A percentile compares a stretch with the other conserved stretches of the same genome.
These are phyloP conservation scores for Viridothelium virens DNA, from an alignment of 495 filamentous ascomycete species.

Conservation along the genomic window DNA sequence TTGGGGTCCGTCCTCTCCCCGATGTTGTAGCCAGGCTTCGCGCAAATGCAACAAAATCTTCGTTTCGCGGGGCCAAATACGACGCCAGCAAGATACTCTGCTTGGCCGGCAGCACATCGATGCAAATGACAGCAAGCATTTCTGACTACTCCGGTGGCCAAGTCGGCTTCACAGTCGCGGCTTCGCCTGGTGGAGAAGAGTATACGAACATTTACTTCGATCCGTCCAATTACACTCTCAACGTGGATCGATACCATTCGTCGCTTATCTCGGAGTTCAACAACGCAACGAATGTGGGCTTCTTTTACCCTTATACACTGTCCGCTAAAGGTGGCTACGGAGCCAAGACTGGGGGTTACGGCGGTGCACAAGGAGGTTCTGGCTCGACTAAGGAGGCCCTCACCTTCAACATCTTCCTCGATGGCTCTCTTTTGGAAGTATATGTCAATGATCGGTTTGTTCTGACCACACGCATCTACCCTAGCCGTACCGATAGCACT, in stretches of 20 bases:
- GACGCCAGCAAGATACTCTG: neutral
- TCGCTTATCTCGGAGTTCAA: slow-evolving; percentile 28
- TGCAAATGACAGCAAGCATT: neutral
- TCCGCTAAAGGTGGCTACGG: neutral
- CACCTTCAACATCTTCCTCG: slow-evolving; percentile 32
- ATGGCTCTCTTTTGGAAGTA: slow-evolving; percentile 34
- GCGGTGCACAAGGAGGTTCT: slow-evolving; percentile 9
- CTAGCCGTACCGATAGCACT: slow-evolving; percentile 27
- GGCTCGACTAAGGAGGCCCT: slow-evolving; percentile 25
- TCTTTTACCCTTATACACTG: slow-evolving; percentile 34
- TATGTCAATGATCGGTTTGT: slow-evolving; percentile 35
- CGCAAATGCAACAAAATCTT: slow-evolving; percentile 17
- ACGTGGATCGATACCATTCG: slow-evolving; percentile 31
- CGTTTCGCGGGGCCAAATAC: neutral
- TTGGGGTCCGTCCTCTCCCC: slow-evolving; percentile 34
- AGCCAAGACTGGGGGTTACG: neutral
- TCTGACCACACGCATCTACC: slow-evolving; percentile 36
- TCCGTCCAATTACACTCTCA: slow-evolving; percentile 31
- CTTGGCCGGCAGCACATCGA: neutral
- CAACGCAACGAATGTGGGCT: slow-evolving; percentile 30
- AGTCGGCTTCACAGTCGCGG: slow-evolving; percentile 29
- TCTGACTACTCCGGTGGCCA: slow-evolving; percentile 1
- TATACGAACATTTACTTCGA: slow-evolving; percentile 35
- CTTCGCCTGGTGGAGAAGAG: slow-evolving; percentile 32
- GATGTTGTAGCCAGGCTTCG: slow-evolving; percentile 36